Base-by-base conservation (phyloP, 176 grass and related monocot genomes). In the Tuctoria greenei region DNA sequence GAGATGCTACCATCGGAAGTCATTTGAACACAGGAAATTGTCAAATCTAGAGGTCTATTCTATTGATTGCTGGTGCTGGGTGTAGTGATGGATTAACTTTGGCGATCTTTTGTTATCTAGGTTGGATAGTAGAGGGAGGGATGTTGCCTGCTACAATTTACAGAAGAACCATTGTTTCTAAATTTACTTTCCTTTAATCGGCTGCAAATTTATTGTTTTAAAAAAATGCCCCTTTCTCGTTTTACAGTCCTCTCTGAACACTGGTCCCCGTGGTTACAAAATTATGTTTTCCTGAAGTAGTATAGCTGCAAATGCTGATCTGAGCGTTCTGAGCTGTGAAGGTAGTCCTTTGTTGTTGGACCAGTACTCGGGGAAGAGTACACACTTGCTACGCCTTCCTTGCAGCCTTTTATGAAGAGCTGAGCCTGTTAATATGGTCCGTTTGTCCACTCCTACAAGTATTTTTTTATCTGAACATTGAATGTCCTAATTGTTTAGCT, bases 51-150 rank as follows among this genome's bases (percentile, higher is more conserved):
- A 76, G 47, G 64, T 79, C 38, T 76, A 61, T 78, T 87, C 23
- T 82, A 79, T 89, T 89, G 63, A 66, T 85, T 85, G 79, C 46
- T 71, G 56, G 74, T 85, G 79, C 46, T 71, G 56, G 74, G 83
- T 23, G 54, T 83, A 64, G 39, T 50, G 71, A 34, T 27, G 21
- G 24, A 10, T 65, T 66, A 78, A 82, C 42, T 67, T 72, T 14
- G 28, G 10, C 13, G 0, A 26, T 67, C 50, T 15, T 78, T 61
- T 77, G 67, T 40, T 72, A 17, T 61, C 63, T 72, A 62, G 28
- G 62, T 80, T 67, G 23, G 60, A 50, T 65, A 67, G 6, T 66
- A 77, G 56, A 56, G 52, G n/a, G 52, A 10, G n/a, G n/a, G 52
- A 10, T 55, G 51, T 55, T 55, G 21, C 20, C 46, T 51, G 7